Evolutionary conservation across 768 basidiomycete species (phyloP), one percentile per base, ranked within the genome.

Genomic region (Mycena crocata): DNA sequence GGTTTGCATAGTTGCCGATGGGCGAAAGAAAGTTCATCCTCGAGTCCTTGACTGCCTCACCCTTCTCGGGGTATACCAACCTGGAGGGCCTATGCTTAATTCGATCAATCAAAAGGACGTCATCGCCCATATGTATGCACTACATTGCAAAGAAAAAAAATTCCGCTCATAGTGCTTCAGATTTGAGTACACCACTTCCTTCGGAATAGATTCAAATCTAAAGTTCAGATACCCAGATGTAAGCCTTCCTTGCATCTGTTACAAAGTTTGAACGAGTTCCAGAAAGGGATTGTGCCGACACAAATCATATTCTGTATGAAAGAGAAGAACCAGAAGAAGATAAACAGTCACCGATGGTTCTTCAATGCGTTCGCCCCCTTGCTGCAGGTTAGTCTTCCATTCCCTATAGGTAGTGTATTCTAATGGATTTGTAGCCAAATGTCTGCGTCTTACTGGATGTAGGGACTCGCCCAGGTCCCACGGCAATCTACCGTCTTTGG

Each of bases 281-380:
- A 94, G 71, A 89, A 87, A 71, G 93, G 93, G 2, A 82, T 90
- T 44, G 90, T 96, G 5, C 97, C 97, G 10, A 91, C 98, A 7
- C 97, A 98, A 71, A 79, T 98, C 72, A 91, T 97, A 66, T 97
- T 97, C 80, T 96, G 93, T 76, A 85, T 94, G 62, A 96, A 95
- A 75, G 93, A 95, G 81, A 90, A 93, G 80, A 97, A 97, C 75
- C 93, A 94, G 77, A 96, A 96, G 82, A 97, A 97, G 82, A 96
- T 98, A 78, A 97, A 96, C 79, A 94, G 93, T 8, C 95, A 96
- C 71, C 84, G 92, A 35, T 96, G 95, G 95, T 96, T 96, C 82
- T 97, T 96, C 86, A 96, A 96, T 74, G 91, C 92, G 40, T 94
- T 94, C 75, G 91, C 90, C 0, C 87, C 91, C 8, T 84, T 94